Base-by-base conservation (phyloP, 371 early-diverging fungal genomes). In the Lichtheimia ramosa region DNA sequence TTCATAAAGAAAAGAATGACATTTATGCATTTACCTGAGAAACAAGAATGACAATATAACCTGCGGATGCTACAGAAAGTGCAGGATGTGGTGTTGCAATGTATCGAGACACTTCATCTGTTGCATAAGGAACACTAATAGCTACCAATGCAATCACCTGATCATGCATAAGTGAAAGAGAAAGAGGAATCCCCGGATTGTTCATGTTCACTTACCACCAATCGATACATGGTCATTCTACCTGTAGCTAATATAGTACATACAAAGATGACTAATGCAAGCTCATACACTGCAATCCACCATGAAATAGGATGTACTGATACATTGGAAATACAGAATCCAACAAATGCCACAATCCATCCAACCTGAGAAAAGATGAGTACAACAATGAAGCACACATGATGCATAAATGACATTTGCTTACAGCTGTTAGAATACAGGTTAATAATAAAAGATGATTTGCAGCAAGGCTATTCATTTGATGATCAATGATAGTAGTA, bases 311-410 rank as follows among this genome's bases (percentile, higher is more conserved):
- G 24, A 16, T 55, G 54, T 46, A 59, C 60, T 42, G 48, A 52
- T 20, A 55, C 14, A 23, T 49, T 62, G 5, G 75, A 63, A n/a
- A 63, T 58, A 58, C 75, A 75, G 39, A 78, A 61, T 28, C 75
- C 73, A 24, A 63, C 54, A 64, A 78, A 75, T n/a, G 70, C 56
- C 43, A 73, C 49, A 3, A 71, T 28, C 79, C 79, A 78, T 10
- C 75, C 79, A 53, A 69, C 62, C 77, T 76, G 51, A 51, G 16
- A 43, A 14, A 34, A 48, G 21, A 18, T 41, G 20, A 41, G 12
- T 54, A 16, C 46, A 51, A 27, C 20, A 46, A 25, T 43, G 15
- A n/a, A 15, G 28, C n/a, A 60, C 34, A 46, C 12, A 6, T 15
- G 4, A n/a, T 43, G 16, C 43, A 15, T 18, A 5, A 46, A 18